A percentile compares a stretch with the other conserved stretches of the same genome.
Evolutionary conservation across 352 stramenopile species (phyloP).

Genomic region (Pilasporangium apinafurcum): DNA sequence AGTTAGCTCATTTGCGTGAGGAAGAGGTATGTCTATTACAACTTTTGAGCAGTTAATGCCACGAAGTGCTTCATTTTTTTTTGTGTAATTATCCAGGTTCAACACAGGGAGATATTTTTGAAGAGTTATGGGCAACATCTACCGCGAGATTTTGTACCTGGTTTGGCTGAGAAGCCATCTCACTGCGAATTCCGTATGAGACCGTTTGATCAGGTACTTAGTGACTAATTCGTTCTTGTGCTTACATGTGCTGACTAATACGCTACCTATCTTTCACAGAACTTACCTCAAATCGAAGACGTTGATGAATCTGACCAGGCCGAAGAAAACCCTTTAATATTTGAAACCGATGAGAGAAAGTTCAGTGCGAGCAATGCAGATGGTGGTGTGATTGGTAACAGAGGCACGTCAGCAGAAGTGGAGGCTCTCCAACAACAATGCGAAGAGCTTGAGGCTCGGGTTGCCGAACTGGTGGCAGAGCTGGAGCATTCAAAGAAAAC

Average conservation of each 20-base stretch:
- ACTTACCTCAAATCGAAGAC: conserved; percentile 58
- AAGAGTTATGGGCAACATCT: conserved; percentile 74
- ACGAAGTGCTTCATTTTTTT: conserved; percentile 7
- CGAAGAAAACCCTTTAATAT: conserved; percentile 1
- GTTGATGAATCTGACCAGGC: conserved; percentile 21
- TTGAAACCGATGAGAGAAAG: conserved; percentile 7
- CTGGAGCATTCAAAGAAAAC: conserved; percentile 68
- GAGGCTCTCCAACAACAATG: conserved; percentile 64
- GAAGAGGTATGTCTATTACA: conserved; percentile 40
- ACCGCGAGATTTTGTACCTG: conserved; percentile 73
- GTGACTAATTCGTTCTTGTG: too few relatives aligned
- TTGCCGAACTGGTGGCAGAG: conserved; percentile 57
- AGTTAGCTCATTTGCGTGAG: conserved; percentile 74
- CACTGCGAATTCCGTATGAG: conserved; percentile 86
- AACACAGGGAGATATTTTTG: conserved; percentile 71
- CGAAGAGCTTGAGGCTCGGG: conserved; percentile 56
- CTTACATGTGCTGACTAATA: too few relatives aligned
- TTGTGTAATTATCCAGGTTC: conserved; percentile 24
- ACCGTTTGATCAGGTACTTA: conserved; percentile 65
- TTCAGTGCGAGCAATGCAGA: conserved; percentile 20
- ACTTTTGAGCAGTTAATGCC: not conserved
- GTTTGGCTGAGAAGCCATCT: conserved; percentile 80
- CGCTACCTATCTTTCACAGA: conserved; percentile 15
- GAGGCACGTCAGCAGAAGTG: conserved; percentile 25
- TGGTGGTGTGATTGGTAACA: conserved; percentile 10